Base-by-base conservation (phyloP, 805 yeast species). In the Nematodospora valgi region DNA sequence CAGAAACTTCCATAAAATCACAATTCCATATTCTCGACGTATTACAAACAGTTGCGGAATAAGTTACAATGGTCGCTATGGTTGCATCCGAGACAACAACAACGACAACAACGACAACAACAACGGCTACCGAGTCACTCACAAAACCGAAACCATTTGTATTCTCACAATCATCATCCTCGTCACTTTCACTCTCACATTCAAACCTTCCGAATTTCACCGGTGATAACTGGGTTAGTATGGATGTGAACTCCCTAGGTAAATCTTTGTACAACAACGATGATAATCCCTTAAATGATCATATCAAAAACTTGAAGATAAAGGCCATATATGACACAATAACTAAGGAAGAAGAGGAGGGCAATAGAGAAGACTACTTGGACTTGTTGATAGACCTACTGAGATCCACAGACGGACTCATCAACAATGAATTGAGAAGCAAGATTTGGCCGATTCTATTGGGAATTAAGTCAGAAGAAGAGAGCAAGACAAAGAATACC, bases 391-490 rank as follows among this genome's bases (percentile, higher is more conserved):
- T 45, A 8, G 58, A 57, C 26, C 58, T 64, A 27, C 63, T 73
- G 38, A 51, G 67, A 18, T 62, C 76, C 0, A 58, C 72, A 30
- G 72, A 68, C 24, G 82, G 83, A 0, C 50, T 76, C 12, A 48
- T 78, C 5, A 57, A 49, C 43, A 57, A 58, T 32, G 61, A 62
- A 4, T 42, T 70, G 26, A 55, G 85, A 30, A 23, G 54, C 2
- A 49, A 61, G 27, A 56, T 66, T 1, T 80, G 86, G 86, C 80
- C 82, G 0, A 19, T 65, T 4, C 48, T 78, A 11, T 45, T 77
- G 32, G 65, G 64, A 0, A 32, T 66, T 9, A n/a, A 32, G 5
- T 5, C 3, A 4, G 23, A 11, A 5, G 22, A 24, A 2, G 20
- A 20, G 12, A 13, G 6, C 5, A 8, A 9, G n/a, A 25, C 30